Conservation (phyloP, 345 rosid genomes). For the Pseudoturritis turrita region DNA sequence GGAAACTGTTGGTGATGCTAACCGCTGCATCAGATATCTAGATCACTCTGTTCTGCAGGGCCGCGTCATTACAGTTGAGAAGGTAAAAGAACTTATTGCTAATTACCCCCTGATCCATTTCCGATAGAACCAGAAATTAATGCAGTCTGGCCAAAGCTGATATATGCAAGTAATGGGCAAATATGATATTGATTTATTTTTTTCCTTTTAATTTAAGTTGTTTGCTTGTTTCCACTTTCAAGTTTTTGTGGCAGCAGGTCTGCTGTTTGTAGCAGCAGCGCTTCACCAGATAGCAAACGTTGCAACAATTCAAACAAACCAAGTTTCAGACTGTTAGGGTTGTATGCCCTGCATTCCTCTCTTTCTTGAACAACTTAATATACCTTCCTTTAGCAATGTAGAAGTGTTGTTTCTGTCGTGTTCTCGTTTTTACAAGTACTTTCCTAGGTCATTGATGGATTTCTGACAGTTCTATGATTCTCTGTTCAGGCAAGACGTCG, state of each 20-base stretch:
- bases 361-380: slow-evolving; percentile 31
- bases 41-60: slow-evolving; percentile 76
- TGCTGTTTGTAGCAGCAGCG: slow-evolving; percentile 97
- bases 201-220: slow-evolving; percentile 33
- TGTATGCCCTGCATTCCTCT: slow-evolving; percentile 86
- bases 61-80: slow-evolving; percentile 85
- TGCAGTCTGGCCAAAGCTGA: not conserved
- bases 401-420: not conserved
- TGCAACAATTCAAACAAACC: slow-evolving; percentile 70
- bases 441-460: not conserved
- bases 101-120: not conserved
- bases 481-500: slow-evolving; percentile 69
- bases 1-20: slow-evolving; percentile 64
- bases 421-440: not conserved
- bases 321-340: slow-evolving; percentile 74
- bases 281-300: slow-evolving; percentile 67
- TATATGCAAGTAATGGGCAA: not conserved
- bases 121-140: not conserved
- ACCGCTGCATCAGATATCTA: slow-evolving; percentile 67
- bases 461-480: slow-evolving; percentile 1
- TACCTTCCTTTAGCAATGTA: not conserved
- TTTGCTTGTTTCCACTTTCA: slow-evolving; percentile 71
- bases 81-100: slow-evolving; percentile 43
- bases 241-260: slow-evolving; percentile 92
- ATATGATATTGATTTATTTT: not conserved